Evolutionary conservation across 257 asterid species (phyloP).

Genomic region (Thymus mandschuricus): DNA sequence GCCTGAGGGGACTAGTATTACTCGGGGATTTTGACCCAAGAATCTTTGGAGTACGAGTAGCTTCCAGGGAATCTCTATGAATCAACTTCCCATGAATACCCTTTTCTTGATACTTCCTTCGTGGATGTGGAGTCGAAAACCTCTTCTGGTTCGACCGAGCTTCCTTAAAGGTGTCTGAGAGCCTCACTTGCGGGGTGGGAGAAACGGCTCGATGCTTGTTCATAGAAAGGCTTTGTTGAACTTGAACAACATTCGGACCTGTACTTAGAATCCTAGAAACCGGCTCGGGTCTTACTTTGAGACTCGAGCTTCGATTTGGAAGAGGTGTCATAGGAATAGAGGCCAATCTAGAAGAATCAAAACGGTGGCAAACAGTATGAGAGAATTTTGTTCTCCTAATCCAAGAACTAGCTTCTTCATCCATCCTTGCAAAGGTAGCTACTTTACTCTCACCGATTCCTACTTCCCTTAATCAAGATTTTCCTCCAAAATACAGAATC

Average conservation of each 20-base stretch:
- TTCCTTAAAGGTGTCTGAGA: slow-evolving; percentile 73
- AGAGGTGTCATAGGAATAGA: slow-evolving; percentile 47
- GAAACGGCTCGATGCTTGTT: slow-evolving; percentile 72
- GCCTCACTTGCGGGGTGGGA: slow-evolving; percentile 64
- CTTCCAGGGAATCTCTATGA: slow-evolving; percentile 38
- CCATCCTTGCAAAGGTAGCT: slow-evolving; percentile 48
- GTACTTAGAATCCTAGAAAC: slow-evolving; percentile 33
- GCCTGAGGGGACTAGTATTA: slow-evolving; percentile 51
- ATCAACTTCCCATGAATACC: slow-evolving; percentile 41
- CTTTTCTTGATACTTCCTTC: slow-evolving; percentile 50
- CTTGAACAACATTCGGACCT: slow-evolving; percentile 42
- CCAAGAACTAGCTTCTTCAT: slow-evolving; percentile 85
- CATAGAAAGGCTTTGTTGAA: slow-evolving; percentile 48
- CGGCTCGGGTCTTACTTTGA: slow-evolving; percentile 45
- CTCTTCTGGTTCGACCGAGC: slow-evolving; percentile 64
- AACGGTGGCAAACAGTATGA: slow-evolving; percentile 79
- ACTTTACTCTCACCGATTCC: slow-evolving; percentile 24
- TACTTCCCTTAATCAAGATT: slow-evolving; percentile 38
- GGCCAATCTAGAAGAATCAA: slow-evolving; percentile 64
- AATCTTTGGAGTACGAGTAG: slow-evolving; percentile 25
- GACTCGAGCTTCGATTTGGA: slow-evolving; percentile 35
- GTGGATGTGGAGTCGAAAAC: slow-evolving; percentile 67
- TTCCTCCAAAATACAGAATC: slow-evolving; percentile 29
- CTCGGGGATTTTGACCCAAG: slow-evolving; percentile 43
- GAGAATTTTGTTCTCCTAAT: slow-evolving; percentile 84